Base-by-base conservation (phyloP, 1,139 yeast genomes). In the Candida smagusa region DNA sequence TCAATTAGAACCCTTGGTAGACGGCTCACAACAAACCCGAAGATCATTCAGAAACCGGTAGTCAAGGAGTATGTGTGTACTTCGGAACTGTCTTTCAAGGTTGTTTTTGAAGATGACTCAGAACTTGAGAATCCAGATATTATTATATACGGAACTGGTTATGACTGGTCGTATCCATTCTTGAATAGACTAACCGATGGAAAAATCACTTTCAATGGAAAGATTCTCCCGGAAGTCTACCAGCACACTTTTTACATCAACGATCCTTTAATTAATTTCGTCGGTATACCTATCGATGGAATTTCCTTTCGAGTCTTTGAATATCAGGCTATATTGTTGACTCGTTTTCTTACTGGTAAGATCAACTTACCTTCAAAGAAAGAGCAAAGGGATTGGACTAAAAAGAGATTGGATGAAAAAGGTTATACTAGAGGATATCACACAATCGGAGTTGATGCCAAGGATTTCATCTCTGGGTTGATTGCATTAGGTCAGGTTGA, bases 141-240 rank as follows among this genome's bases (percentile, higher is more conserved):
- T 38, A 51, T 71, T 8, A 54, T 68, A 7, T 72, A 68, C 46
- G 73, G 70, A 3, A 72, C 77, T 0, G 77, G 77, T 0, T 72
- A 67, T 49, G 61, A 61, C 35, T 68, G 58, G 43, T 67, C 72
- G 22, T 69, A 58, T 43, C 77, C 77, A 4, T 71, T 64, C 40
- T 53, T 72, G 38, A 54, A 56, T 31, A 44, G 64, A 4, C 45
- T 62, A 21, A 53, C 52, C 23, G 30, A 43, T 19, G 38, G 38
- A 2, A 34, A 31, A 9, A 45, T 62, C 24, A 55, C 63, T 5
- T 36, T 44, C 9, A 50, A 65, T n/a, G 75, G 68, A n/a, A 44
- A 36, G 6, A 50, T 61, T 4, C 50, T 63, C 16, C 59, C 61
- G 4, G 50, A 51, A 12, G 43, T 64, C 13, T 69, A 57, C 43